Evolutionary conservation across 257 asterid genomes (phyloP).

Genomic region (Lithospermum erythrorhizon): DNA sequence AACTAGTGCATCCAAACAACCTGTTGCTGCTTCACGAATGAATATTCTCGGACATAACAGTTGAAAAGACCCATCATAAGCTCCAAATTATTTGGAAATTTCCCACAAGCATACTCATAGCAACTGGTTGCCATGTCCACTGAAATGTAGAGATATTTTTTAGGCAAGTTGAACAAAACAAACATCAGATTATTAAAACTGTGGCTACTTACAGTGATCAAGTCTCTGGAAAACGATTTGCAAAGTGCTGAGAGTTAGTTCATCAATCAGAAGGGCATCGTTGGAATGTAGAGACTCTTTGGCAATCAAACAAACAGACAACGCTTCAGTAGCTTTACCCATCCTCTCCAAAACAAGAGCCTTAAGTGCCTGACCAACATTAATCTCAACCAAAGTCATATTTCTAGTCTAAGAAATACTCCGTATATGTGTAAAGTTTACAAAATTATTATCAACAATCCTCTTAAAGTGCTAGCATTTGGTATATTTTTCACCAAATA

Average conservation of each 20-base stretch:
- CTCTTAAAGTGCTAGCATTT: background rate
- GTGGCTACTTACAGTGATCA: constrained; percentile 52
- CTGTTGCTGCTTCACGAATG: constrained; percentile 98
- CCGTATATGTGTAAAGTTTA: background rate
- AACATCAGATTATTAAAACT: constrained; percentile 2
- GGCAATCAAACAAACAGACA: constrained; percentile 68
- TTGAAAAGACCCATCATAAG: constrained; percentile 87
- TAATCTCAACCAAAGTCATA: background rate
- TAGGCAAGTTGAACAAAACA: background rate
- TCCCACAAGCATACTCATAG: constrained; percentile 77
- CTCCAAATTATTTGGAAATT: constrained; percentile 70
- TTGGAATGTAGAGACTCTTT: constrained; percentile 49
- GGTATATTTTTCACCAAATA: too few relatives aligned
- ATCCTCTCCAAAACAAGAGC: constrained; percentile 78
- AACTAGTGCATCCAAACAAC: constrained; percentile 25
- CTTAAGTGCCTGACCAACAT: constrained; percentile 58
- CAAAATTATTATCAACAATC: background rate
- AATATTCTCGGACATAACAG: constrained; percentile 87
- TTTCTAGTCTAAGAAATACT: background rate
- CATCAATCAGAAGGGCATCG: constrained; percentile 61
- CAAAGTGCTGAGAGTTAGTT: constrained; percentile 82
- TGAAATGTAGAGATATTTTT: constrained; percentile 19
- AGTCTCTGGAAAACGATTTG: constrained; percentile 96
- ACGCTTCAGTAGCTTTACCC: constrained; percentile 81
- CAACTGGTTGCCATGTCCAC: constrained; percentile 96